These are phyloP conservation scores for Ganoderma meredithae DNA, from an alignment of 1,284 basidiomycete species.

Conservation along the genomic window DNA sequence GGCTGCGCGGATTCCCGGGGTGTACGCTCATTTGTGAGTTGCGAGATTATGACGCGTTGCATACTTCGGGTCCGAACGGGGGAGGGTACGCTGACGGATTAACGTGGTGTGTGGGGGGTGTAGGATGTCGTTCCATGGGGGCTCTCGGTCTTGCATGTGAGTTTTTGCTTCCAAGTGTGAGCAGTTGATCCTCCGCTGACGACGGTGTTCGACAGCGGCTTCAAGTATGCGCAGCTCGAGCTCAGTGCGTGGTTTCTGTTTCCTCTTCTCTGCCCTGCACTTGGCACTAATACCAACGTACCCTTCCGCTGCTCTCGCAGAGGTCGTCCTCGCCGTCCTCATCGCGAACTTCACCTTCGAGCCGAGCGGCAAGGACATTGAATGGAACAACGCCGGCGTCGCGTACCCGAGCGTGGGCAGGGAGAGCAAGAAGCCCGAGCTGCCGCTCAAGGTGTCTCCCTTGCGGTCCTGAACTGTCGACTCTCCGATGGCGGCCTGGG, in stretches of 20 bases:
- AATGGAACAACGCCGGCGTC: constrained; percentile 34
- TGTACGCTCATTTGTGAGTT: constrained; percentile 36
- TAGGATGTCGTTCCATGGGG: constrained; percentile 16
- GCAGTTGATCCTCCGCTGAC: too few relatives aligned
- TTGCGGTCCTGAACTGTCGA: not conserved
- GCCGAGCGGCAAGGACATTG: constrained; percentile 25
- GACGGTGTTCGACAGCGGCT: too few relatives aligned
- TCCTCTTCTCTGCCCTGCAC: not conserved
- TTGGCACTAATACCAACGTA: too few relatives aligned
- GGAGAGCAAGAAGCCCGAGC: constrained; percentile 30
- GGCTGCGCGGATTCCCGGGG: constrained; percentile 36
- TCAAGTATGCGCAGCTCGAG: constrained; percentile 13
- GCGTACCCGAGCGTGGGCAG: constrained; percentile 31
- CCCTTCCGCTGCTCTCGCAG: not conserved
- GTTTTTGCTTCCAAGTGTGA: too few relatives aligned
- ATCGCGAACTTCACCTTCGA: constrained; percentile 29
- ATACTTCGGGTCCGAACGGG: too few relatives aligned
- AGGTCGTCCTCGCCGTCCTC: constrained; percentile 36
- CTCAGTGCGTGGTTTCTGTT: not conserved
- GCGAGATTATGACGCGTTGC: too few relatives aligned
- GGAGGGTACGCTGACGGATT: not conserved
- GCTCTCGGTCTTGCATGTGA: constrained; percentile 8
- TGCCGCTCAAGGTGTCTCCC: constrained; percentile 29
- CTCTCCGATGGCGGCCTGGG: too few relatives aligned
- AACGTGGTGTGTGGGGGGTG: not conserved